A percentile compares a stretch with the other conserved stretches of the same genome.
Conservation (phyloP, 768 basidiomycete species). For the Boletus sp. region DNA sequence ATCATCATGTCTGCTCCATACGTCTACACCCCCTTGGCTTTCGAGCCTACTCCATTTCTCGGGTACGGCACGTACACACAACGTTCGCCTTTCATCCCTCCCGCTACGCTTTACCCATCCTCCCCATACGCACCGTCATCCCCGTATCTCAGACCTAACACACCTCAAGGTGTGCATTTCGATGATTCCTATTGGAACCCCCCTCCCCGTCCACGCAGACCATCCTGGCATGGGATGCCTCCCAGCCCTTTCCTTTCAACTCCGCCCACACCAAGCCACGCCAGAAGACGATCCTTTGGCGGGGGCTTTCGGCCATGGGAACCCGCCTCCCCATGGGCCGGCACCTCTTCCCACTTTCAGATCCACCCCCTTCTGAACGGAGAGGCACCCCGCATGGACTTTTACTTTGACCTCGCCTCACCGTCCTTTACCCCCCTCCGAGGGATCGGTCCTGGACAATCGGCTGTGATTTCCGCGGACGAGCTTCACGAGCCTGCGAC, state of each 20-base stretch:
- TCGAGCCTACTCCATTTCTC: conserved; percentile 36
- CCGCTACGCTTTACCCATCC: conserved; percentile 33
- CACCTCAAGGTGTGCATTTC: conserved; percentile 8
- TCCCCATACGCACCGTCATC: conserved; percentile 36
- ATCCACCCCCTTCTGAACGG: conserved; percentile 45
- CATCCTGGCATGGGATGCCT: conserved; percentile 42
- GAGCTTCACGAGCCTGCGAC: conserved; percentile 55
- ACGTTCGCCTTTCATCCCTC: conserved; percentile 46
- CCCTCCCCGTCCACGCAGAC: conserved; percentile 36
- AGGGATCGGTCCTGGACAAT: conserved; percentile 39
- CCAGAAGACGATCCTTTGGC: conserved; percentile 32
- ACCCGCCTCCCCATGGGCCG: conserved; percentile 24
- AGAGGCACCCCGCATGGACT: conserved; percentile 41
- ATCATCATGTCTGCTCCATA: conserved; percentile 41
- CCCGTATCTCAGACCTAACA: conserved; percentile 26
- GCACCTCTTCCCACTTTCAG: conserved; percentile 27
- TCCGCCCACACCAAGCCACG: conserved; percentile 8
- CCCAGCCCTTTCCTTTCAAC: conserved; percentile 25
- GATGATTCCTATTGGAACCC: conserved; percentile 23
- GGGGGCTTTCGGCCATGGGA: conserved; percentile 20
- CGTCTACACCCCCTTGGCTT: conserved; percentile 40
- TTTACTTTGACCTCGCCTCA: conserved; percentile 57
- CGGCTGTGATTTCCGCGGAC: conserved; percentile 38
- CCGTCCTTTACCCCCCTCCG: conserved; percentile 46
- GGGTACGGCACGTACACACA: conserved; percentile 32